Conservation (phyloP, 352 stramenopile genomes). For the Pythium sukuiense region DNA sequence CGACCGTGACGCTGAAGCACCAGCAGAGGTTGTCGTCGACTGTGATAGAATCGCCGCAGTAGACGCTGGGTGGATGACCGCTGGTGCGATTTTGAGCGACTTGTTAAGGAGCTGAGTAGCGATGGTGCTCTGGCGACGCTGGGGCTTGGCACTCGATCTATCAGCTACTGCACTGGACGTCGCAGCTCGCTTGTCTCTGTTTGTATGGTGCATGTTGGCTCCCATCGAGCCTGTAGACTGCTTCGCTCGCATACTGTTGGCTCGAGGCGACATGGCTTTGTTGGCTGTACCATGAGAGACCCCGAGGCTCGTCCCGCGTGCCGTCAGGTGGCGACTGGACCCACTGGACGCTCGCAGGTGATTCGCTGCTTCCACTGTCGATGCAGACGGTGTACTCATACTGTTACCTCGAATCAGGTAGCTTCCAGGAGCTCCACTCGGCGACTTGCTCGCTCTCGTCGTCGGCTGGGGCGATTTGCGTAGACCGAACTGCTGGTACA, state of each 20-base stretch:
- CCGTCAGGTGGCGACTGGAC: neutral
- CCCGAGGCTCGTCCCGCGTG: neutral
- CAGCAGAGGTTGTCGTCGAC: neutral
- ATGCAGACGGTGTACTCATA: neutral
- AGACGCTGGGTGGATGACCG: constrained; percentile 16
- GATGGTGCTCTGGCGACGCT: constrained; percentile 21
- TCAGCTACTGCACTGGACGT: neutral
- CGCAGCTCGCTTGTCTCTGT: neutral
- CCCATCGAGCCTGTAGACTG: neutral
- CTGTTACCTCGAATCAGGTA: constrained; percentile 1
- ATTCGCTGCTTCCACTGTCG: neutral
- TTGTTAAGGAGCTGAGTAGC: constrained; percentile 27
- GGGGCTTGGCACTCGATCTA: neutral
- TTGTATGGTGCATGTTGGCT: neutral
- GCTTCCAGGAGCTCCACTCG: neutral
- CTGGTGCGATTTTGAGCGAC: constrained; percentile 22
- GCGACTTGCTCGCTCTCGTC: neutral
- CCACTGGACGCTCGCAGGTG: neutral
- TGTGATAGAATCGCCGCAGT: constrained; percentile 2
- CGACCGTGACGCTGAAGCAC: neutral
- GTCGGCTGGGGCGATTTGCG: constrained; percentile 24
- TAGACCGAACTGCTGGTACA: constrained; percentile 62
- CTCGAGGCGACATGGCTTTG: neutral
- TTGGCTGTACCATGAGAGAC: neutral
- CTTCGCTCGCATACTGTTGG: neutral